A percentile compares a stretch with the other conserved stretches of the same genome.
Conservation (phyloP, 768 basidiomycete species). For the Phlegmacium glaucopus region DNA sequence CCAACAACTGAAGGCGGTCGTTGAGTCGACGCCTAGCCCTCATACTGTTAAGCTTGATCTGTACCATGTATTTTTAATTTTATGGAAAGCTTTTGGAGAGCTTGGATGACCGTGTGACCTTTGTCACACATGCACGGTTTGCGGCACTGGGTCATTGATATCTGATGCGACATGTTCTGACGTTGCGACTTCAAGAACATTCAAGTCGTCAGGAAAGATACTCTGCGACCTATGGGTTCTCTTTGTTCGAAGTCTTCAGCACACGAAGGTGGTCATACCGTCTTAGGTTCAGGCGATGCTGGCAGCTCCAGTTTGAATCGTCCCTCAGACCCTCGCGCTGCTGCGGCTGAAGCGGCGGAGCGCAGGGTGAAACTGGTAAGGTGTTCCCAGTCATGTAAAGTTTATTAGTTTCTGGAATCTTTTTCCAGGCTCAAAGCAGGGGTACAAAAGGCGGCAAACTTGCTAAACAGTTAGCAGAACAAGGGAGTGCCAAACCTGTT, state of each 20-base stretch:
- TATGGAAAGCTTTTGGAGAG: too few relatives aligned
- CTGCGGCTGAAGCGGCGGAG: constrained; percentile 63
- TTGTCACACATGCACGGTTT: constrained; percentile 2
- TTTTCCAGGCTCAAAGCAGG: constrained; percentile 38
- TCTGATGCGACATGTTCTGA: neutral
- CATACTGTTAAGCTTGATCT: neutral
- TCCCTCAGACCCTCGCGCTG: constrained; percentile 42
- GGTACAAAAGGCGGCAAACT: constrained; percentile 43
- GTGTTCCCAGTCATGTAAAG: constrained; percentile 13
- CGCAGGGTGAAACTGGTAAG: constrained; percentile 54
- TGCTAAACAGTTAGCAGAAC: constrained; percentile 38
- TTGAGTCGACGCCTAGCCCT: too few relatives aligned
- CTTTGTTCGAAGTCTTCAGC: constrained; percentile 49
- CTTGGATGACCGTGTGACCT: too few relatives aligned
- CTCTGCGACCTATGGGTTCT: constrained; percentile 46
- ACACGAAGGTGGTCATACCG: constrained; percentile 45
- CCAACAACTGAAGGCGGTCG: too few relatives aligned
- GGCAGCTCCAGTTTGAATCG: constrained; percentile 18
- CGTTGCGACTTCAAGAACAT: constrained; percentile 2
- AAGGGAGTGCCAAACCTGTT: constrained; percentile 28
- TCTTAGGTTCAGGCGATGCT: constrained; percentile 38
- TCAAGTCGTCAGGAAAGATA: constrained; percentile 10
- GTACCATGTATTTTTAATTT: neutral
- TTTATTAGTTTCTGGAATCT: constrained; percentile 16
- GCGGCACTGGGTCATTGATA: too few relatives aligned